These are phyloP conservation scores for Hypoxylon sp. DNA, from an alignment of 2,329 filamentous ascomycete species.

Conservation along the genomic window DNA sequence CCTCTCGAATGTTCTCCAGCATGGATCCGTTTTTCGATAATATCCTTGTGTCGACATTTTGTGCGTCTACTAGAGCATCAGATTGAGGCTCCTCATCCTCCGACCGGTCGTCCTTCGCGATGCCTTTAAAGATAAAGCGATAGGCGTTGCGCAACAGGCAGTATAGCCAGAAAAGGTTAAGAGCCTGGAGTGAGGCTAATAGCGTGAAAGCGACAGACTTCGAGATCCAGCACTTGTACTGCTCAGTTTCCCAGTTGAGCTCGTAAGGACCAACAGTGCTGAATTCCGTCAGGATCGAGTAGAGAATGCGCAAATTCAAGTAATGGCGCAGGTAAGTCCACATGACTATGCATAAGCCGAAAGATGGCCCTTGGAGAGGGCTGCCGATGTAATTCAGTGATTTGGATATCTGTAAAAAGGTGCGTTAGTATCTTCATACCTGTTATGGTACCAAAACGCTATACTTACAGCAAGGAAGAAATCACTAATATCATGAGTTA, in stretches of 20 bases:
- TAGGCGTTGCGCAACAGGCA: constrained; percentile 65
- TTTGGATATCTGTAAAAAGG: constrained; percentile 61
- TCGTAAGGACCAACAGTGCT: constrained; percentile 64
- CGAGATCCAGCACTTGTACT: constrained; percentile 66
- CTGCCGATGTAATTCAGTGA: constrained; percentile 75
- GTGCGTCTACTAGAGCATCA: no score
- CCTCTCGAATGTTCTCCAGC: no score
- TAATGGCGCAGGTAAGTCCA: constrained; percentile 80
- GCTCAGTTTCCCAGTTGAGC: constrained; percentile 66
- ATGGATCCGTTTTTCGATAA: no score
- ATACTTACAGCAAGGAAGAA: constrained; percentile 70
- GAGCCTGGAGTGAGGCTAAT: constrained; percentile 61
- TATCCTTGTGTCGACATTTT: no score
- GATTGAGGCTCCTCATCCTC: constrained; percentile 56
- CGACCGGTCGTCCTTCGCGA: constrained; percentile 65
- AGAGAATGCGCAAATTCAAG: constrained; percentile 68
- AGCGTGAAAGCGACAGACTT: constrained; percentile 63
- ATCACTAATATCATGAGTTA: constrained; percentile 78
- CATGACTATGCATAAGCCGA: constrained; percentile 68
- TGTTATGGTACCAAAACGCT: no score
- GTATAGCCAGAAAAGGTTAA: constrained; percentile 70
- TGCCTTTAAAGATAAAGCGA: constrained; percentile 58
- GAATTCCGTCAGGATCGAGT: constrained; percentile 65
- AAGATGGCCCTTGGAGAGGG: constrained; percentile 69
- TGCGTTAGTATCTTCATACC: background rate